Evolutionary conservation across 352 stramenopile genomes (phyloP), one percentile per base, ranked within the genome.

Genomic region (Thraustochytrium aureum): DNA sequence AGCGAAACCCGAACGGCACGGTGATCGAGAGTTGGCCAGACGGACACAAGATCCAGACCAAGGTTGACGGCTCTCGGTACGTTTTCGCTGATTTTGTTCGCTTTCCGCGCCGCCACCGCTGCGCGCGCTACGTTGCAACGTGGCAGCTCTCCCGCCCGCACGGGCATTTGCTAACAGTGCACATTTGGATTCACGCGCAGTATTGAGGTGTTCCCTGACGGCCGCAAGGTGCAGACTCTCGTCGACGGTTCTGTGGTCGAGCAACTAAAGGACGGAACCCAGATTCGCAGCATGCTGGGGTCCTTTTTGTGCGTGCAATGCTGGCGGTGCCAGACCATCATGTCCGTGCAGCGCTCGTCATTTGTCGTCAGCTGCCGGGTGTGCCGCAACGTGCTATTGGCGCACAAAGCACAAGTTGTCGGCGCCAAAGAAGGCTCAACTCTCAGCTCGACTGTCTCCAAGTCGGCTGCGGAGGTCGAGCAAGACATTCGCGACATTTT

Each of bases 1-100:
- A 79, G 30, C 69, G 69, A 26, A 79, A 79, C 39, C 69, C 69
- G 26, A 79, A 79, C 41, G 69, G 69, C 14, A 79, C 69, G 17
- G 54, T 50, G 4, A 79, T 79, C 43, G 69, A 79, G 56, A 79
- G 39, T 0, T 79, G 69, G 69, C 56, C 69, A n/a, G 54, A 64
- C 37, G 69, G 69, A 10, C 69, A 50, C 38, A 79, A 79, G 69
- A 50, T 79, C 14, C 69, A 79, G 41, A 79, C 69, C 3, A 6
- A 30, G 20, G 66, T 43, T 12, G 66, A 75, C 43, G 66, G 47
- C 17, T 56, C 47, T 17, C 47, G 47, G 47, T 56, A 56, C 17
- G 47, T 56, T 56, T 56, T 22, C n/a, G n/a, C n/a, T n/a, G n/a
- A n/a, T n/a, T n/a, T n/a, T n/a, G n/a, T n/a, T n/a, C n/a, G n/a